These are phyloP conservation scores for Marasmius fiardii DNA, from an alignment of 1,284 basidiomycete genomes.

Conservation along the genomic window DNA sequence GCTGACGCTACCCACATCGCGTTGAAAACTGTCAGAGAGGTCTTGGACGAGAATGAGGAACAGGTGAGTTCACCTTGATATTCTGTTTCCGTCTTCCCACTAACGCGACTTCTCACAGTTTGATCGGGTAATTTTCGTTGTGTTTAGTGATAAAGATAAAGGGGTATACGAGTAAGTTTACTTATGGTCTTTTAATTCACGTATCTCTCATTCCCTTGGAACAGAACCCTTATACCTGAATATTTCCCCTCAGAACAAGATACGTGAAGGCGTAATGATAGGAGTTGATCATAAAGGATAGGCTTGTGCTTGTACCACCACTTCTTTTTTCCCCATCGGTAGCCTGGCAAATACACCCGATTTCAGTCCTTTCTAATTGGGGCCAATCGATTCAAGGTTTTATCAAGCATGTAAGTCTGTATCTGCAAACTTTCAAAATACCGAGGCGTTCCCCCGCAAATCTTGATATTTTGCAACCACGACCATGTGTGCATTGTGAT, in stretches of 20 bases:
- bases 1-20: conserved; percentile 70
- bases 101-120: conserved; percentile 40
- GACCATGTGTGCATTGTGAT: too few relatives aligned
- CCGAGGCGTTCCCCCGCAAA: too few relatives aligned
- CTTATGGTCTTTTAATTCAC: not conserved
- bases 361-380: too few relatives aligned
- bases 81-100: not conserved
- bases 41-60: conserved; percentile 41
- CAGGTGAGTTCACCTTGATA: conserved; percentile 39
- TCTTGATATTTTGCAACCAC: too few relatives aligned
- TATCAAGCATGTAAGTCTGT: too few relatives aligned
- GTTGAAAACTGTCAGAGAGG: conserved; percentile 52
- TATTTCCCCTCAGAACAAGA: conserved; percentile 48
- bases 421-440: too few relatives aligned
- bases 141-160: conserved; percentile 65
- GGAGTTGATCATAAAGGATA: too few relatives aligned
- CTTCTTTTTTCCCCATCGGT: too few relatives aligned
- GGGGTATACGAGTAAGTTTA: conserved; percentile 58
- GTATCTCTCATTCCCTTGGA: conserved; percentile 2
- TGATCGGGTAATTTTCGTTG: conserved; percentile 70
- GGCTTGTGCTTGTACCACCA: too few relatives aligned
- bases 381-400: too few relatives aligned
- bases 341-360: too few relatives aligned
- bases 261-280: too few relatives aligned
- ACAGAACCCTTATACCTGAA: conserved; percentile 53